Evolutionary conservation across 306 rosid genomes (phyloP), one percentile per base, ranked within the genome.

Genomic region (Cicer chorassanicum): DNA sequence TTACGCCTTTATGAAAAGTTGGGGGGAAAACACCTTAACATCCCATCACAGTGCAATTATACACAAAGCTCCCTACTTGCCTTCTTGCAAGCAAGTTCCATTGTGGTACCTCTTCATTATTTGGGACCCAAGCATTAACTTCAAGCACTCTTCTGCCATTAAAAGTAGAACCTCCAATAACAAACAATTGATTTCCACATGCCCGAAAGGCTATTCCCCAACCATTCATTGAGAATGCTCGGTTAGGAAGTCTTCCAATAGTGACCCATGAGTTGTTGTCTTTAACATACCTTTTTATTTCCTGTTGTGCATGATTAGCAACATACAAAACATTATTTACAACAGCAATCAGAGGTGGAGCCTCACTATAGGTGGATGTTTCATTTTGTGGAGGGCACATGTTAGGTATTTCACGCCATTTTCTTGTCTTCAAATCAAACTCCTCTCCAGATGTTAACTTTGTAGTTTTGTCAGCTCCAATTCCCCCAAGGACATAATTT

Each of bases 291-390:
- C 68, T 84, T 74, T 59, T 82, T 6, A 92, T 74, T 82, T 80
- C 86, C 78, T 51, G 41, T 53, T 15, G 68, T 5, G 68, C 87
- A 78, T 82, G 59, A 81, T 92, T 89, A 10, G 93, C 97, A 48
- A 90, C 86, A 84, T 89, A 92, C 84, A 92, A 53, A 0, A 56
- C 68, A 72, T 92, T 79, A 7, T 89, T 85, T 15, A 89, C 90
- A 68, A 88, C 97, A 16, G 93, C 97, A 61, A 92, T 68, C 76
- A 92, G 80, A 75, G 97, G 97, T 57, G 97, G 97, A 21, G 97
- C 92, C 64, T 76, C 89, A 45, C 77, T 63, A 41, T 81, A 53
- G 68, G 82, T 48, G 29, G 70, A 77, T 14, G 54, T 68, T 62
- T 56, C 82, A 55, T 46, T 80, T 76, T 59, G 77, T 4, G 82